Percentiles rank a stretch among this genome's conserved stretches.
Evolutionary conservation across 2,329 filamentous ascomycete species (phyloP).

Genomic region (Ophiocordyceps australis): DNA sequence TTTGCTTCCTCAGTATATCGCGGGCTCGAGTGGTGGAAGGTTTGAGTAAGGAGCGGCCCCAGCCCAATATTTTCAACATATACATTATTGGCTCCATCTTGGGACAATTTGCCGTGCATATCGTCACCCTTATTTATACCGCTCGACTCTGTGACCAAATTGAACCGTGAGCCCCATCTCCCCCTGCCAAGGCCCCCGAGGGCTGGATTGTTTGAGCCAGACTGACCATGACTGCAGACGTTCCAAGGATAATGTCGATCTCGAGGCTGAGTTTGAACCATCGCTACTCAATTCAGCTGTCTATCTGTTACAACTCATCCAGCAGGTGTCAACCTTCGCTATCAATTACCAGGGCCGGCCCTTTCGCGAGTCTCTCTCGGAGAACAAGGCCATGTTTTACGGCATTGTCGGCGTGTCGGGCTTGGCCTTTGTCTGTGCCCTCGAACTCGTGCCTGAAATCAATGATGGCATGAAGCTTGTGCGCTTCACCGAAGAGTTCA

Average conservation of each 20-base stretch:
- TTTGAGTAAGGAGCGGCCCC: conserved; percentile 88
- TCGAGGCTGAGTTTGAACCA: conserved; percentile 87
- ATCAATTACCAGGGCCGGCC: conserved; percentile 99
- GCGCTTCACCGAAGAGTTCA: conserved; percentile 78
- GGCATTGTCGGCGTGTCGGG: conserved; percentile 78
- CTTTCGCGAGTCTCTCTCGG: conserved; percentile 87
- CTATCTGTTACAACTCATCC: conserved; percentile 92
- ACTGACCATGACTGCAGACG: conserved; percentile 18
- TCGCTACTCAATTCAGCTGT: conserved; percentile 93
- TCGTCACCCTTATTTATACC: conserved; percentile 85
- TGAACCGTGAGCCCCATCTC: conserved; percentile 51
- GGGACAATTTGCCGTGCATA: conserved; percentile 92
- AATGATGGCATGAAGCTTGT: conserved; percentile 89
- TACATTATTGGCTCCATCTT: conserved; percentile 98
- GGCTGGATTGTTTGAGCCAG: not conserved
- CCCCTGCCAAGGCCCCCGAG: not conserved
- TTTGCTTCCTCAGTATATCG: conserved; percentile 98
- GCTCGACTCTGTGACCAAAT: conserved; percentile 73
- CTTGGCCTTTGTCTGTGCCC: conserved; percentile 86
- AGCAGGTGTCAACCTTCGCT: conserved; percentile 96
- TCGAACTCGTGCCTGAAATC: conserved; percentile 87
- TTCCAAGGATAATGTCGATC: conserved; percentile 45
- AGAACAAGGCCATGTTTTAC: conserved; percentile 98
- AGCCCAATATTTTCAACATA: conserved; percentile 97
- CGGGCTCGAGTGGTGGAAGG: conserved; percentile 89